These are phyloP conservation scores for Letharia lupina DNA, from an alignment of 495 filamentous ascomycete species.

Conservation along the genomic window DNA sequence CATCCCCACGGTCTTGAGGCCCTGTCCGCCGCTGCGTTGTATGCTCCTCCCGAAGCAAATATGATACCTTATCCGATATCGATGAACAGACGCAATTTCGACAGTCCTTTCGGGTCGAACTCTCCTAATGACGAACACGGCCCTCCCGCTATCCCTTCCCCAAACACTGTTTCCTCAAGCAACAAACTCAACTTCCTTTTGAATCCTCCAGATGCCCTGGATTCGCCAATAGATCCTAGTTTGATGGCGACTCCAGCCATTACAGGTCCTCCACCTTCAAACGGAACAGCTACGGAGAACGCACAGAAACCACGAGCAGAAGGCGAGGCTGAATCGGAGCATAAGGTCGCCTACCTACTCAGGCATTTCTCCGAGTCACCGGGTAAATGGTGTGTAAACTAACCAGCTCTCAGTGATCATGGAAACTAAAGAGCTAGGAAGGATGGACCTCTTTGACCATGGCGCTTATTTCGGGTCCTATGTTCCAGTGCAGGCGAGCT, in stretches of 20 bases:
- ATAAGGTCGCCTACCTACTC: conserved; percentile 52
- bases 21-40: conserved; percentile 44
- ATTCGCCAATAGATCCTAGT: conserved; percentile 41
- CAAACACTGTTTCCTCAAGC: conserved; percentile 15
- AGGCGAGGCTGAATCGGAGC: conserved; percentile 39
- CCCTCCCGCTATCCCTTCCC: conserved; percentile 31
- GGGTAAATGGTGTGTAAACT: conserved; percentile 44
- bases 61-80: conserved; percentile 16
- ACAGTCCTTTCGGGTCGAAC: neutral
- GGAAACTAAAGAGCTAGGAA: conserved; percentile 27
- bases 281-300: neutral
- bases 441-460: conserved; percentile 60
- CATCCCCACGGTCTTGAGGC: conserved; percentile 47
- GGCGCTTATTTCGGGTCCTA: conserved; percentile 51
- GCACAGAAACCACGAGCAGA: conserved; percentile 20
- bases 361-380: conserved; percentile 54
- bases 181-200: conserved; percentile 51
- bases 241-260: conserved; percentile 29
- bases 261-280: neutral
- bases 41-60: conserved; percentile 18
- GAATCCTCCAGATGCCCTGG: conserved; percentile 43
- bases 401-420: neutral
- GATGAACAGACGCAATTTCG: neutral
- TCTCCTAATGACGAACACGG: neutral
- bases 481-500: conserved; percentile 48